phyloP scores from a whole-genome alignment of 495 filamentous ascomycete genomes.

The Penicillium tannophilum region DNA sequence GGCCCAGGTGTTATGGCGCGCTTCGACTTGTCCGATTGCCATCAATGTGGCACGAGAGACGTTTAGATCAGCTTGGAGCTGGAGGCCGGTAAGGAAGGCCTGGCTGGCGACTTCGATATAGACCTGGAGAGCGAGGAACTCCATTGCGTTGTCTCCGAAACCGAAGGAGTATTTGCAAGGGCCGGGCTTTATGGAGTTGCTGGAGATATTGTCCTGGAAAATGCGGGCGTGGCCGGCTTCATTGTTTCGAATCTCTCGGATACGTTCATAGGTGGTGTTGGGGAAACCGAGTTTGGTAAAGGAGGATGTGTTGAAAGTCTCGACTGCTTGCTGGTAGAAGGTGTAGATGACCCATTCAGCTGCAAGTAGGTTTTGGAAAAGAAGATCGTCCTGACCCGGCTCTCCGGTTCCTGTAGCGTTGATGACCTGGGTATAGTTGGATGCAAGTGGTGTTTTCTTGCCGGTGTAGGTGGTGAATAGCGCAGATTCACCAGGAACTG shows the following conservation, averaged over 20 bases:
- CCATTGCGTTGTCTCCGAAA: slow-evolving; percentile 30
- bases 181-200: slow-evolving; percentile 53
- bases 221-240: slow-evolving; percentile 59
- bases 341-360: slow-evolving; percentile 58
- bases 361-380: slow-evolving; percentile 55
- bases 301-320: slow-evolving; percentile 41
- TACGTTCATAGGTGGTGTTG: slow-evolving; percentile 48
- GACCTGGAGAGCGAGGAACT: slow-evolving; percentile 49
- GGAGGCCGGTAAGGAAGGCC: slow-evolving; percentile 55
- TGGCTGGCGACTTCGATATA: slow-evolving; percentile 56
- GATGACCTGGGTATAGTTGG: slow-evolving; percentile 12
- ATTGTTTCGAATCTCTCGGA: slow-evolving; percentile 57
- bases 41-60: slow-evolving; percentile 45
- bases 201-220: slow-evolving; percentile 56
- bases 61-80: slow-evolving; percentile 40
- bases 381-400: slow-evolving; percentile 44
- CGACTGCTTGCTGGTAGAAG: slow-evolving; percentile 56
- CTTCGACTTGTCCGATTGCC: slow-evolving; percentile 51
- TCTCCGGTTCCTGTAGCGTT: slow-evolving; percentile 12
- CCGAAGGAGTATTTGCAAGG: slow-evolving; percentile 51
- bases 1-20: slow-evolving; percentile 53
- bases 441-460: slow-evolving; percentile 23
- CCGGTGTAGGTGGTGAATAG: slow-evolving; percentile 48
- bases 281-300: slow-evolving; percentile 48
- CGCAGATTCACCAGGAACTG: slow-evolving; percentile 43